Conservation (phyloP, 305 asterid species). For the Solanum chacoense region DNA sequence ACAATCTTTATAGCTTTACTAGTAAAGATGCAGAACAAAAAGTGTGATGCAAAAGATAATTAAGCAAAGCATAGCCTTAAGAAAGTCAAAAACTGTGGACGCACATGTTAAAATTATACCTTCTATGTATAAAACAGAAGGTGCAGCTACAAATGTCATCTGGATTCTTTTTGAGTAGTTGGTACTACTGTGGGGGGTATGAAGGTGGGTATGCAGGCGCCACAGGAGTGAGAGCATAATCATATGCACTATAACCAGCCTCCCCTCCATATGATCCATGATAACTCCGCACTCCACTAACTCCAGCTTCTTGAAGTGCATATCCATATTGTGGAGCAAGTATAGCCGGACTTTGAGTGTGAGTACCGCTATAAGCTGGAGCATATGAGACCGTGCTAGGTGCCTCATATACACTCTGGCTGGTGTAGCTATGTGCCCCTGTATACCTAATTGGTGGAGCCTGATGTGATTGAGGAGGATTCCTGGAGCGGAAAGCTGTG, state of each 20-base stretch:
- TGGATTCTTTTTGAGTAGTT: neutral
- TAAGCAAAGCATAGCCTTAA: conserved; percentile 3
- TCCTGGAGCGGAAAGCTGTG: conserved; percentile 5
- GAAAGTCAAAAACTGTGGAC: neutral
- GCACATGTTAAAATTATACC: neutral
- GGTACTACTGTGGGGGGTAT: conserved; percentile 4
- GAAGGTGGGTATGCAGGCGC: conserved; percentile 11
- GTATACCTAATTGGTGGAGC: conserved; percentile 4
- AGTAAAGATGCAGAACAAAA: neutral
- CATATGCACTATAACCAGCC: conserved; percentile 4
- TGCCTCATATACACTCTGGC: neutral
- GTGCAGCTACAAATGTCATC: neutral
- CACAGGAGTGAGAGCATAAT: neutral
- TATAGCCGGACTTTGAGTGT: neutral
- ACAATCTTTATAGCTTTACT: conserved; percentile 22
- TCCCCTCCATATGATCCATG: conserved; percentile 6
- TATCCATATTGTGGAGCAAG: conserved; percentile 6
- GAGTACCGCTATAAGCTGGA: neutral
- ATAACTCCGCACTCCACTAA: neutral
- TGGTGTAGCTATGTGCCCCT: neutral
- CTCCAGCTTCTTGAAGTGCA: conserved; percentile 4
- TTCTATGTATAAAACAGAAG: neutral
- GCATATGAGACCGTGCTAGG: conserved; percentile 2
- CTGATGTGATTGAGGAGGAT: conserved; percentile 5
- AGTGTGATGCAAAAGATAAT: neutral